phyloP scores from a whole-genome alignment of 768 basidiomycete species.

The Candolleomyces efflorescens region DNA sequence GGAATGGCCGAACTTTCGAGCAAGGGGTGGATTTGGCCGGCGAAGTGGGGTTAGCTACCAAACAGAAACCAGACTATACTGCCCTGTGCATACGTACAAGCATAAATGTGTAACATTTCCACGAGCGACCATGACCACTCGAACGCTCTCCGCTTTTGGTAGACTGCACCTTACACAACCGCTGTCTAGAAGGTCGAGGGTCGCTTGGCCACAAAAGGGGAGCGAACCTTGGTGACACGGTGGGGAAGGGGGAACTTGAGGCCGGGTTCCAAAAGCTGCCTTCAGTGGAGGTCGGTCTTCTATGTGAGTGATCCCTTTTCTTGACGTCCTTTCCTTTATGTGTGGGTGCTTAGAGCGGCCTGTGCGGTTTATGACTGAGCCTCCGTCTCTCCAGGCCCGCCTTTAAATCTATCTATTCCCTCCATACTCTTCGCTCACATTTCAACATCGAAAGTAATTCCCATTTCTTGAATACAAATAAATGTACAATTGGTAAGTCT shows the following conservation, averaged over 20 bases:
- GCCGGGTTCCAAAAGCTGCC: conserved; percentile 83
- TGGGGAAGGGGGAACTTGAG: conserved; percentile 98
- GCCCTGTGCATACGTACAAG: conserved; percentile 2
- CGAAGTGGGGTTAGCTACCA: conserved; percentile 5
- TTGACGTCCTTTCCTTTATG: too few species aligned
- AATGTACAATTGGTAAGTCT: too few species aligned
- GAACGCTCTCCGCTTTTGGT: neutral
- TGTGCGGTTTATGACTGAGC: too few species aligned
- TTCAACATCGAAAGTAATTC: too few species aligned
- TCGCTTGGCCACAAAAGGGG: conserved; percentile 76
- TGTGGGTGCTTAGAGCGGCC: too few species aligned
- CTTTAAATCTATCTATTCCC: too few species aligned
- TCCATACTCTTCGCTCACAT: too few species aligned
- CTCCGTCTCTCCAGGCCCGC: too few species aligned
- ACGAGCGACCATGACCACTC: neutral
- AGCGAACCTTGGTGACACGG: conserved; percentile 73
- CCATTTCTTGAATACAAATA: too few species aligned
- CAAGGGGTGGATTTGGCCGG: neutral
- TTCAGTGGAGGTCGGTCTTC: too few species aligned
- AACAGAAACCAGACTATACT: neutral
- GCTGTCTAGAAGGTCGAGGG: conserved; percentile 63
- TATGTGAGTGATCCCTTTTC: too few species aligned
- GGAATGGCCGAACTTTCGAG: neutral
- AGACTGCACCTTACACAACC: neutral
- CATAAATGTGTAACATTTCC: neutral